Conservation (phyloP, 208 protist genomes). For the Leishmania mexicana region DNA sequence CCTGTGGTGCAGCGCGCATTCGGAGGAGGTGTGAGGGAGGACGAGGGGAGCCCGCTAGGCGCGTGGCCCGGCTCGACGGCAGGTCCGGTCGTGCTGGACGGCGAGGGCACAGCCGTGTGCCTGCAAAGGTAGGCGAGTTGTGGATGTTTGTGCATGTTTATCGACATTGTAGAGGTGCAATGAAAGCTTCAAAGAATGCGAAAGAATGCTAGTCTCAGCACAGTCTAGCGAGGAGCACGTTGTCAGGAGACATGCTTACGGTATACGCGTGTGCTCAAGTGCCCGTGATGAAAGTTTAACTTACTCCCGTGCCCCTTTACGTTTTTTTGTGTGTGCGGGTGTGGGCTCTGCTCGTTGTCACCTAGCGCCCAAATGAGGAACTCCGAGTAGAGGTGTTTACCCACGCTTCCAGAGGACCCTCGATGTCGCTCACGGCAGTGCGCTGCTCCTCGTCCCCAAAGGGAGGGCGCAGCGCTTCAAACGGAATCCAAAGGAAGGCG, state of each 20-base stretch:
- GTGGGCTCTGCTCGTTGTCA: not conserved
- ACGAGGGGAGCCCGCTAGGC: no score
- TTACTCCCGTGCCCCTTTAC: no score
- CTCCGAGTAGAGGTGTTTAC: not conserved
- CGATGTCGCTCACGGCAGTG: not conserved
- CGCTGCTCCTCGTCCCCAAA: not conserved
- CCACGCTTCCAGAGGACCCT: not conserved
- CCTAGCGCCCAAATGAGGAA: not conserved
- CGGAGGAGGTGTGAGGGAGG: not conserved
- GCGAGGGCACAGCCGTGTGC: not conserved
- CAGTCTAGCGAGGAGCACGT: not conserved
- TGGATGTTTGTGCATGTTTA: not conserved
- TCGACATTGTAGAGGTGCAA: not conserved
- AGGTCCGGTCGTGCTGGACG: not conserved
- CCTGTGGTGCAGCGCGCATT: not conserved
- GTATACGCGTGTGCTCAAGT: no score
- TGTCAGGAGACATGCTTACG: not conserved
- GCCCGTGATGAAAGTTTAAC: no score
- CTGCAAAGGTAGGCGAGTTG: no score
- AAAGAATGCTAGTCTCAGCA: no score
- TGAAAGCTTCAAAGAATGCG: no score
- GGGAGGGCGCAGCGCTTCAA: not conserved
- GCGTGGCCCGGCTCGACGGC: not conserved
- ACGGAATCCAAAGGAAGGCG: not conserved
- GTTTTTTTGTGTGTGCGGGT: no score